Percentiles rank a stretch among this genome's conserved stretches.
These are phyloP conservation scores for Coniophora puteana DNA, from an alignment of 1,284 basidiomycete species.

Conservation along the genomic window DNA sequence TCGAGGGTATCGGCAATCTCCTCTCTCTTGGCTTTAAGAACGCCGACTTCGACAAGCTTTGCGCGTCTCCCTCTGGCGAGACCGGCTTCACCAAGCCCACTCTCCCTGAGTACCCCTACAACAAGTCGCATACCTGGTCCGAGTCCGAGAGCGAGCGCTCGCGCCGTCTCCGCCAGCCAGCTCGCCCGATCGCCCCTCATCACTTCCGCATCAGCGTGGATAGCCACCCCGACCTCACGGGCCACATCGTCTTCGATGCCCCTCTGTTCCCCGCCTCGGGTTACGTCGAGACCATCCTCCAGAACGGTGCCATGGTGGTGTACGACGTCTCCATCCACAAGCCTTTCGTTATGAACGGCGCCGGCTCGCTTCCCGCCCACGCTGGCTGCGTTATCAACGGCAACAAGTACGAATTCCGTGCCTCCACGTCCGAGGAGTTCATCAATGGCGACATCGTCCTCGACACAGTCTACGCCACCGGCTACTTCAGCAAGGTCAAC, in stretches of 20 bases:
- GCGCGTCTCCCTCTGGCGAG: conserved; percentile 16
- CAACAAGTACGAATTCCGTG: conserved; percentile 24
- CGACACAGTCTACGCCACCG: conserved; percentile 24
- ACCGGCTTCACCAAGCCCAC: conserved; percentile 9
- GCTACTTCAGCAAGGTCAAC: conserved; percentile 21
- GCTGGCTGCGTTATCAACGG: conserved; percentile 23
- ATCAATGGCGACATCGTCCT: conserved; percentile 20
- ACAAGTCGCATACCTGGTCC: conserved; percentile 13
- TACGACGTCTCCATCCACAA: conserved; percentile 22
- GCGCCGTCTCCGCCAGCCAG: conserved; percentile 16
- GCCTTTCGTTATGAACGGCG: conserved; percentile 18
- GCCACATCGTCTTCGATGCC: conserved; percentile 25
- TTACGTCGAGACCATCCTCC: conserved; percentile 28
- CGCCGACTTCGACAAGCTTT: conserved; percentile 20
- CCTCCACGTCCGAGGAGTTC: conserved; percentile 19
- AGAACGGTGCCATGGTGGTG: conserved; percentile 27
- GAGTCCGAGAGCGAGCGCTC: conserved; percentile 19
- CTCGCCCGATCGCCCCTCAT: conserved; percentile 18
- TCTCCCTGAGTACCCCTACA: conserved; percentile 14
- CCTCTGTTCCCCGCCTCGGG: conserved; percentile 25
- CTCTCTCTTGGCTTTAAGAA: conserved; percentile 22
- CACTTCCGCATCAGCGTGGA: conserved; percentile 25
- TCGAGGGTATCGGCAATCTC: conserved; percentile 25
- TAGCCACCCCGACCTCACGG: conserved; percentile 22
- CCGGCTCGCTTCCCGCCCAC: conserved; percentile 16